phyloP scores from a whole-genome alignment of 1,284 basidiomycete species.

The Trametes pubescens region DNA sequence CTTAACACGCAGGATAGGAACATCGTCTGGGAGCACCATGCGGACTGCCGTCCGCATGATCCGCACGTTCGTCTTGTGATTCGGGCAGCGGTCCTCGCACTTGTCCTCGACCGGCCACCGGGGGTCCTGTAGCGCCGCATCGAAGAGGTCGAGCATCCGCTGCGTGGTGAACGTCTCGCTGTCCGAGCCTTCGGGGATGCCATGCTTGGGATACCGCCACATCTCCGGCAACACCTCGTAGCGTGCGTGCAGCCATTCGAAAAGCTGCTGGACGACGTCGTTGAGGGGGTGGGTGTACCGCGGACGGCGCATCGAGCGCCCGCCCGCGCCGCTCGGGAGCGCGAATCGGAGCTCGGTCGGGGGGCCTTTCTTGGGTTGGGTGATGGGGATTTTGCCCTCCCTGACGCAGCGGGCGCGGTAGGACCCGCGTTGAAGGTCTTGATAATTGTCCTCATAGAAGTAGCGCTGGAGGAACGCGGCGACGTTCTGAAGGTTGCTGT shows the following conservation, averaged over 20 bases:
- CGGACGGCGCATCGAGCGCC: neutral
- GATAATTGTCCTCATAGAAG: conserved; percentile 12
- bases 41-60: neutral
- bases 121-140: neutral
- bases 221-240: neutral
- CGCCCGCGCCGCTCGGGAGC: neutral
- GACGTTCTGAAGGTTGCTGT: conserved; percentile 4
- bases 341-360: neutral
- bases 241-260: neutral
- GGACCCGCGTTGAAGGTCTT: neutral
- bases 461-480: conserved; percentile 9
- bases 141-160: neutral
- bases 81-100: neutral
- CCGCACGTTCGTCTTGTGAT: neutral
- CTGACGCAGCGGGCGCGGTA: neutral
- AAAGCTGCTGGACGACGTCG: neutral
- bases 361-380: neutral
- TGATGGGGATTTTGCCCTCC: neutral
- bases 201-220: neutral
- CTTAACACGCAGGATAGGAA: neutral
- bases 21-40: neutral
- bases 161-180: neutral
- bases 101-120: neutral
- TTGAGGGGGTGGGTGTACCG: neutral
- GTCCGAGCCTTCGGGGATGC: neutral